Percentiles rank a stretch among this genome's conserved stretches.
These are phyloP conservation scores for Giardia muris DNA, from an alignment of 208 protist genomes.

Conservation along the genomic window DNA sequence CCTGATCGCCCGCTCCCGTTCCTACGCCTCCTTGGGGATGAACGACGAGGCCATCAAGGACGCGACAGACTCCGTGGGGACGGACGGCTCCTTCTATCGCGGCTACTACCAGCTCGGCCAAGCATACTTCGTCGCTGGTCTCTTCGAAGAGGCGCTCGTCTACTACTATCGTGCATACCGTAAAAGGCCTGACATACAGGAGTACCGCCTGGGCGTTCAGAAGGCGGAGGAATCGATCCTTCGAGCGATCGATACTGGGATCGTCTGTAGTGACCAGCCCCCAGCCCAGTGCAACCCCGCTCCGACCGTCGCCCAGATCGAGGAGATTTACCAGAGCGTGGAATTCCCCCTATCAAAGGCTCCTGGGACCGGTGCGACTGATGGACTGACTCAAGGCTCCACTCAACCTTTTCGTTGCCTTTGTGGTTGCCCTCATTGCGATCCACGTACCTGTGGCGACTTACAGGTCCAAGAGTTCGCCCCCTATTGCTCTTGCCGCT, in stretches of 20 bases:
- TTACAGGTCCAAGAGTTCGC: not conserved
- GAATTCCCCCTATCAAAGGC: not conserved
- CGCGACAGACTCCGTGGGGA: not conserved
- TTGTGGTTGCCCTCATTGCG: not conserved
- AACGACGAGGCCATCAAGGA: constrained; percentile 7
- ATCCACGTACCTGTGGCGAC: not conserved
- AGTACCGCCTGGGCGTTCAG: constrained; percentile 34
- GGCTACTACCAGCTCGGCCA: constrained; percentile 28
- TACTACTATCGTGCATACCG: constrained; percentile 37
- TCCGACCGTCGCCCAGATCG: not conserved
- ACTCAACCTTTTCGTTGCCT: not conserved
- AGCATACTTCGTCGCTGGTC: constrained; percentile 30
- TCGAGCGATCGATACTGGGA: constrained; percentile 28
- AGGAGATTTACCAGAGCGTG: not conserved
- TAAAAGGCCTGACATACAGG: constrained; percentile 34
- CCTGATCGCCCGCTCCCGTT: not conserved
- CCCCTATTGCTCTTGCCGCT: not conserved
- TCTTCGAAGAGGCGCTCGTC: constrained; percentile 37
- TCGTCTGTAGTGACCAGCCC: not conserved
- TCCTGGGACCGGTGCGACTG: not conserved
- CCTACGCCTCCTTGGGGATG: not conserved
- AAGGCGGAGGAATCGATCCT: constrained; percentile 41
- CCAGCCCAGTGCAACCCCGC: not conserved
- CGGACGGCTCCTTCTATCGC: not conserved
- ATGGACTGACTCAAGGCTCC: not conserved